These are phyloP conservation scores for Aureobasidium subglaciale DNA, from an alignment of 2,329 filamentous ascomycete genomes.

Conservation along the genomic window DNA sequence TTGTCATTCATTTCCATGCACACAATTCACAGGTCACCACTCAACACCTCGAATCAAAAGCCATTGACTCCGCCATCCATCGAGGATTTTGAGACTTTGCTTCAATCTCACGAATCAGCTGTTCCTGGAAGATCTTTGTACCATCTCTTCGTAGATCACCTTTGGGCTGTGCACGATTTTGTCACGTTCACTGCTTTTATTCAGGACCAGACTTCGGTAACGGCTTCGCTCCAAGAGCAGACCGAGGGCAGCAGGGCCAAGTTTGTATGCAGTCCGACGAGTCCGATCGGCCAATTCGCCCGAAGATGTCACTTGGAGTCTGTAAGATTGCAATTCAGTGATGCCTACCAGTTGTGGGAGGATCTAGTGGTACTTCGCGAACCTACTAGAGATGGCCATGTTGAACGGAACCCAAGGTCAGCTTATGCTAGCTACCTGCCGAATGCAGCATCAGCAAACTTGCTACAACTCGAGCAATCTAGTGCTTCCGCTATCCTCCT, in stretches of 20 bases:
- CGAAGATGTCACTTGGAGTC: constrained; percentile 74
- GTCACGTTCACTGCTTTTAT: constrained; percentile 12
- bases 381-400: constrained; percentile 59
- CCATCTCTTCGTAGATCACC: constrained; percentile 70
- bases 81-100: constrained; percentile 24
- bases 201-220: constrained; percentile 11
- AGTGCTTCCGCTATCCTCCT: constrained; percentile 14
- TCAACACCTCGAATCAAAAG: constrained; percentile 6
- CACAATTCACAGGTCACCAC: constrained; percentile 32
- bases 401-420: constrained; percentile 44
- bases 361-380: constrained; percentile 74
- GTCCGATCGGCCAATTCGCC: constrained; percentile 71
- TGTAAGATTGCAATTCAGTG: constrained; percentile 69
- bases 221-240: constrained; percentile 38
- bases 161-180: constrained; percentile 63
- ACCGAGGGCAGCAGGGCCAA: constrained; percentile 43
- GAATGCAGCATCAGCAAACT: constrained; percentile 7
- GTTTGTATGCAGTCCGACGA: constrained; percentile 60
- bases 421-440: constrained; percentile 3
- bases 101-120: constrained; percentile 38
- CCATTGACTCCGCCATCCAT: constrained; percentile 33
- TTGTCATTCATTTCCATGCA: constrained; percentile 73
- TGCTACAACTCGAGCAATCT: constrained; percentile 35
- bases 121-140: constrained; percentile 76
- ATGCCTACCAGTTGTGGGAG: constrained; percentile 72